Base-by-base conservation (phyloP, 805 yeast genomes). In the Wickerhamia fluorescens region DNA sequence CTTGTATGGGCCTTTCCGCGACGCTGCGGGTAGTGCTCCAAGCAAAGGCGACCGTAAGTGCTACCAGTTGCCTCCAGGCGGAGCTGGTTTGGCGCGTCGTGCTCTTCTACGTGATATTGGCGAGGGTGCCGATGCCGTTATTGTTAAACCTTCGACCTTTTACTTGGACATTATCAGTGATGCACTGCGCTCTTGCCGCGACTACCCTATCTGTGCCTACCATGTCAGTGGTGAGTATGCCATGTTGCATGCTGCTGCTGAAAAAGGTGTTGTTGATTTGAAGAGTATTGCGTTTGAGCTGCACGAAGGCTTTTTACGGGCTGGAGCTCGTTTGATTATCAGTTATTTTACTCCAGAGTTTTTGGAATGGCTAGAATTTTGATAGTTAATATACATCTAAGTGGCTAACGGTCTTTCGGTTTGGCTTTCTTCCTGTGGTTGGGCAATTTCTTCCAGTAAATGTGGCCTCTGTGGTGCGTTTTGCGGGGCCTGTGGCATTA, bases 221-320 rank as follows among this genome's bases (percentile, higher is more conserved):
- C 98, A 92, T 56, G 98, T 92, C 14, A 77, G 89, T 52, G 98
- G 98, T 23, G 98, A 92, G 59, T 92, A 73, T 50, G 96, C 97
- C 18, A 92, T 92, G 98, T 58, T 92, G 40, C 95, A 88, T 51
- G 98, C 98, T 6, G 97, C 96, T 30, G 96, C 96, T 17, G 96
- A 87, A 48, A 87, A 87, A 67, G 94, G 94, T 21, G 71, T 88
- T 36, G 83, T 80, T 36, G 96, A 89, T 54, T 70, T 92, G 56
- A 80, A 84, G 58, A 75, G 34, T 57, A 76, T 68, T 74, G 82
- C 87, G 0, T 83, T 82, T 46, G 98, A 92, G 61, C 64, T 92
- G 27, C 95, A 92, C 45, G 69, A 84, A 38, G 96, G 98, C 1
- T 79, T 84, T 48, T 68, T 89, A 37, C 75, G 98, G 56, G 98